Evolutionary conservation across 495 filamentous ascomycete genomes (phyloP).

Genomic region (Parmelia sp.): DNA sequence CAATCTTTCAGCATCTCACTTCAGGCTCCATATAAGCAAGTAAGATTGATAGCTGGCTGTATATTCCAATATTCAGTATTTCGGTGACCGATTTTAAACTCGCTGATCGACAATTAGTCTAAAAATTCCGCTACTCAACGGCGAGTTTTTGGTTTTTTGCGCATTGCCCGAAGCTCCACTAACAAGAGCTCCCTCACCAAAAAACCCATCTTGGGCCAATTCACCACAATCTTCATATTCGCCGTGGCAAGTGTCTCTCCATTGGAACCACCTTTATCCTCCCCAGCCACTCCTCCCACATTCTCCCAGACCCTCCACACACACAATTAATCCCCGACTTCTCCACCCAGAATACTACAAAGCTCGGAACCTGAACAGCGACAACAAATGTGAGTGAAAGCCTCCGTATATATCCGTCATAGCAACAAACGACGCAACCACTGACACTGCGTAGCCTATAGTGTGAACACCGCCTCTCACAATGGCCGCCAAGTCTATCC

Average conservation of each 20-base stretch:
- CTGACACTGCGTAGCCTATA: conserved; percentile 4
- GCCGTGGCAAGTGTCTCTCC: not conserved
- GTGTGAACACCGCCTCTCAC: conserved; percentile 25
- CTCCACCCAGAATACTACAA: not conserved
- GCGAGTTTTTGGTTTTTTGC: not conserved
- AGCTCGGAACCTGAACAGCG: conserved; percentile 6
- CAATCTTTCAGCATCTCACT: not conserved
- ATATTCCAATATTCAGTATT: not conserved
- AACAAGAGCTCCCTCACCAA: not conserved
- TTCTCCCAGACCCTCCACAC: no score
- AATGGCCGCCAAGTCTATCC: conserved; percentile 98
- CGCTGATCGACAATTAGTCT: not conserved
- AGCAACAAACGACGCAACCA: not conserved
- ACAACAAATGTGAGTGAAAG: not conserved
- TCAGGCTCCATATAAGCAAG: not conserved
- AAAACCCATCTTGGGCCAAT: not conserved
- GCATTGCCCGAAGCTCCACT: not conserved
- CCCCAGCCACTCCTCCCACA: not conserved
- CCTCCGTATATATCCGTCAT: conserved; percentile 1
- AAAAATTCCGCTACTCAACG: not conserved
- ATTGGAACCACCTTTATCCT: not conserved
- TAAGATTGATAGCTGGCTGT: not conserved
- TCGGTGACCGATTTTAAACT: not conserved
- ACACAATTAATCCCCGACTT: not conserved
- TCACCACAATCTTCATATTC: not conserved